Evolutionary conservation across 2,329 filamentous ascomycete genomes (phyloP), one percentile per base, ranked within the genome.

Genomic region (Botrytis byssoidea): DNA sequence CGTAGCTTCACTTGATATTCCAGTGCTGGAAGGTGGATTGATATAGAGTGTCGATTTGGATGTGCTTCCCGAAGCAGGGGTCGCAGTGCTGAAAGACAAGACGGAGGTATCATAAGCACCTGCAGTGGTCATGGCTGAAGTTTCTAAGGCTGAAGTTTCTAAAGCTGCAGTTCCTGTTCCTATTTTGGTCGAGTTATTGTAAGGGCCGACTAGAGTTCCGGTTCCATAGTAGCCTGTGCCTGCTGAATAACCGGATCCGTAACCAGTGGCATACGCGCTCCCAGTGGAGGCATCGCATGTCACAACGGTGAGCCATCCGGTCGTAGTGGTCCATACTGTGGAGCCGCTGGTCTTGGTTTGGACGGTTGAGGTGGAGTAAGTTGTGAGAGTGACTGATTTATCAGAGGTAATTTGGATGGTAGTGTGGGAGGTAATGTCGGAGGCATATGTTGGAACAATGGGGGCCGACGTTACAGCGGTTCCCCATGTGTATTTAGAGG

Each of bases 251-350:
- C 20, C 16, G 8, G 51, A 42, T 22, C 20, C 20, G 25, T 44
- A 46, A 29, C 55, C 68, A 1, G 67, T 44, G 16, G n/a, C 51
- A 12, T 69, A 42, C 7, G 18, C 46, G 12, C 25, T 22, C 29
- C 63, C 29, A 22, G 64, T 66, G 3, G 20, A 35, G 42, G 42
- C 68, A n/a, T 35, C 57, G 40, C 68, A 61, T 44, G 37, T 70
- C 16, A 59, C 35, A 35, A 63, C 32, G 59, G 69, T 71, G 3
- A 35, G 35, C 69, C 69, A 71, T 16, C 48, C 69, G 5, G 69
- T 64, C 3, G 40, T 71, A 5, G 69, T 71, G 42, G 69, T 71
- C 40, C 59, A 71, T n/a, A 44, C 61, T 29, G 69, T 71, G 29
- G 69, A 71, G 3, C 32, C 42, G 0, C 40, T 71, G 29, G 57